Conservation (phyloP, 805 yeast genomes). For the Ascoidea tarda region DNA sequence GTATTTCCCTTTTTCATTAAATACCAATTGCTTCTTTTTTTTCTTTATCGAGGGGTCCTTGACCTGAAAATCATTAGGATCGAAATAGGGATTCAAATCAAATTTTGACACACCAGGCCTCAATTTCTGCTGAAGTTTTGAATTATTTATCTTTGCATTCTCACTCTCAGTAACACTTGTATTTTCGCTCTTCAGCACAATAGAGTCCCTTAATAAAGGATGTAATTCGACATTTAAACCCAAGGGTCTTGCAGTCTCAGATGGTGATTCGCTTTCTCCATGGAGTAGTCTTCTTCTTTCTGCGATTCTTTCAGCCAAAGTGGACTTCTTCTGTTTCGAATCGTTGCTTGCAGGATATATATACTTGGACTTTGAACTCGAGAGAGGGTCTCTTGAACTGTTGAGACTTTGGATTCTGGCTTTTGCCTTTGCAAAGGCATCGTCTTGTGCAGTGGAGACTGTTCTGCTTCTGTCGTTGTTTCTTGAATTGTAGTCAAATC, state of each 20-base stretch:
- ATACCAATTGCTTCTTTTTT: constrained; percentile 25
- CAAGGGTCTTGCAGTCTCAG: not conserved
- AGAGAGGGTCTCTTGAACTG: no score
- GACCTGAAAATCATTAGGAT: constrained; percentile 9
- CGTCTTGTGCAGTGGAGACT: no score
- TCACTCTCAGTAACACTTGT: not conserved
- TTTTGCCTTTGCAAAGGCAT: no score
- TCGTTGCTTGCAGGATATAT: no score
- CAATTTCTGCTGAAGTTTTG: constrained; percentile 1
- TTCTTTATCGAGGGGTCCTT: constrained; percentile 10
- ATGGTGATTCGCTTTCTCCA: not conserved
- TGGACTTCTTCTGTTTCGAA: not conserved
- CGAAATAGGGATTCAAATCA: constrained; percentile 24
- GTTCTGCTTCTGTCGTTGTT: no score
- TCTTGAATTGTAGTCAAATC: not conserved
- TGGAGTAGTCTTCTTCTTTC: not conserved
- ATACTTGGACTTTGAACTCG: no score
- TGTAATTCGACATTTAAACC: constrained; percentile 15
- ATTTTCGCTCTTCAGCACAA: not conserved
- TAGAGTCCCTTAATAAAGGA: constrained; percentile 15
- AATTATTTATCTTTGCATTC: not conserved
- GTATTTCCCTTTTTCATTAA: constrained; percentile 53
- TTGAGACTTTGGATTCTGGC: no score
- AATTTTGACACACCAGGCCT: constrained; percentile 10
- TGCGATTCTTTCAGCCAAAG: not conserved